Base-by-base conservation (phyloP, 768 basidiomycete genomes). In the Auricularia heimuer region DNA sequence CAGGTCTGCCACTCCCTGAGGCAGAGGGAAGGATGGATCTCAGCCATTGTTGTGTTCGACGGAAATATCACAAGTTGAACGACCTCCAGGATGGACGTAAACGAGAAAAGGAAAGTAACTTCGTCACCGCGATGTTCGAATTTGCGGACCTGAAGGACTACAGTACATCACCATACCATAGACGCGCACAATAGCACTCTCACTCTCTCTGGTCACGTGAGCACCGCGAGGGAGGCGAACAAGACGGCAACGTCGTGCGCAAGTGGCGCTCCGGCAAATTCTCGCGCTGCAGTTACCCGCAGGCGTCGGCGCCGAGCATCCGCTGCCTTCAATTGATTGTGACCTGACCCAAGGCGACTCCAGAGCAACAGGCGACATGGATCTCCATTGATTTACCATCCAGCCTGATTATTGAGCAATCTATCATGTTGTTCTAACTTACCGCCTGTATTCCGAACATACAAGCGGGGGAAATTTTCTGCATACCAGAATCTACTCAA, bases 121-220 rank as follows among this genome's bases (percentile, higher is more conserved):
- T 68, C 24, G 78, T 84, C 33, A 82, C 80, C 1, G 83, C 82
- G 7, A 78, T 78, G 3, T 82, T 86, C 64, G 85, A 85, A 68
- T 72, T 84, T 1, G 85, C 85, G 3, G 83, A 84, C 10, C 70
- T 84, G 63, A 80, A 82, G 64, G 78, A 81, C 54, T 8, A 51
- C 24, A 24, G 24, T 24, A 24, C 47, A 21, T 51, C 47, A 16
- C 47, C 14, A 51, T 51, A 16, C 47, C 14, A 51, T 51, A 6
- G 78, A 83, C 62, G 71, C 83, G 21, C 77, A 78, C 51, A 77
- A 82, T 65, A 76, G 78, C 65, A 76, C 75, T 44, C 73, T 86
- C 62, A 81, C 75, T 1, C 73, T 86, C 37, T 79, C 80, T 6
- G 82, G 81, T 29, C 78, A 84, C 69, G 74, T 51, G 69, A 34